These are phyloP conservation scores for Colletotrichum phormii DNA, from an alignment of 2,329 filamentous ascomycete species.

Conservation along the genomic window DNA sequence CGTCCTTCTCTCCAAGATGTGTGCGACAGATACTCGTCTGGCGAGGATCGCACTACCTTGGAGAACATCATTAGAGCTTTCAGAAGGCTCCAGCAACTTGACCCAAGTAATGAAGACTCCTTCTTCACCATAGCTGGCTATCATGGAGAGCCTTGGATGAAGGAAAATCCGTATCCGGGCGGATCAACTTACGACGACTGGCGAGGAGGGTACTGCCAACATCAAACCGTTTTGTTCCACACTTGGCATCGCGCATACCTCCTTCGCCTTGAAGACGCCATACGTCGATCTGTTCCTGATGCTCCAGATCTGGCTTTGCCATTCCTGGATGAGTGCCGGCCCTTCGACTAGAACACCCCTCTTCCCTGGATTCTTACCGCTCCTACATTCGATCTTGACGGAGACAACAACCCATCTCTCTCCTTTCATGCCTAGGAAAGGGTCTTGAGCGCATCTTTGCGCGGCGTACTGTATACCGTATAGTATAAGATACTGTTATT, in stretches of 20 bases:
- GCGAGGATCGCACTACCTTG: not conserved
- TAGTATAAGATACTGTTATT: too few species aligned
- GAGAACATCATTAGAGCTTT: slow-evolving; percentile 21
- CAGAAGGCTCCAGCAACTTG: slow-evolving; percentile 1
- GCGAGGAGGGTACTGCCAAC: slow-evolving; percentile 47
- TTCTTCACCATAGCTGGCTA: slow-evolving; percentile 44
- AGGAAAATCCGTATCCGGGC: slow-evolving; percentile 27
- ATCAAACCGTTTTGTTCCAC: slow-evolving; percentile 44
- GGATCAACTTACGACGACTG: slow-evolving; percentile 28
- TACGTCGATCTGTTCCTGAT: slow-evolving; percentile 27
- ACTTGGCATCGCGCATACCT: slow-evolving; percentile 47
- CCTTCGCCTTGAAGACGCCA: slow-evolving; percentile 40
- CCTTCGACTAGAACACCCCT: not conserved
- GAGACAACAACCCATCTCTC: slow-evolving; percentile 39
- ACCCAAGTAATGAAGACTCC: slow-evolving; percentile 38
- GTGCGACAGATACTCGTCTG: not conserved
- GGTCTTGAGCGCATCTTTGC: too few species aligned
- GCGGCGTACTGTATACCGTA: too few species aligned
- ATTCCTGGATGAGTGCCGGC: slow-evolving; percentile 39
- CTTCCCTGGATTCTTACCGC: not conserved
- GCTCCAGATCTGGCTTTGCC: slow-evolving; percentile 36
- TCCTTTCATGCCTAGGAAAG: too few species aligned
- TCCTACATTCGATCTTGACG: not conserved
- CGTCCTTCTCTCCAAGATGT: not conserved
- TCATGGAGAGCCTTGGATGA: slow-evolving; percentile 44